Conservation (phyloP, 2,329 filamentous ascomycete genomes). For the Cercospora sp. region DNA sequence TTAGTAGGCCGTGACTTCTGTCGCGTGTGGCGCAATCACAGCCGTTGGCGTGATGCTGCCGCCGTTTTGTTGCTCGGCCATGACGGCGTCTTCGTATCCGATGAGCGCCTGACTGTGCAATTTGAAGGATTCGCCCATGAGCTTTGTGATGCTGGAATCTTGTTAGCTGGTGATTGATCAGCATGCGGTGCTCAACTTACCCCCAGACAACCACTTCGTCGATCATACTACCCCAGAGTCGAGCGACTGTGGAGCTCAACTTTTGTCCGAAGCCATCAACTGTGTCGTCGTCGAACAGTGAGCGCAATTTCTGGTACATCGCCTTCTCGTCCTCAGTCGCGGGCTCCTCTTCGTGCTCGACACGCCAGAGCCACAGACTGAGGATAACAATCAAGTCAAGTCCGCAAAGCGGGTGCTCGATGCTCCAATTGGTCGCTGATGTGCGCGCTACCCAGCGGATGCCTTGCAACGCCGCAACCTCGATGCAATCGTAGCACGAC, state of each 20-base stretch:
- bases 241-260: slow-evolving; percentile 90
- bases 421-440: slow-evolving; percentile 97
- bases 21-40: slow-evolving; percentile 32
- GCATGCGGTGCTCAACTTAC: slow-evolving; percentile 61
- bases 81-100: slow-evolving; percentile 83
- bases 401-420: slow-evolving; percentile 94
- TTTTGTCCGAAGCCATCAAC: slow-evolving; percentile 79
- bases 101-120: slow-evolving; percentile 92
- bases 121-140: slow-evolving; percentile 98
- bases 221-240: slow-evolving; percentile 96
- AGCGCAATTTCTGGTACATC: slow-evolving; percentile 92
- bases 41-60: slow-evolving; percentile 26
- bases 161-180: slow-evolving; percentile 39
- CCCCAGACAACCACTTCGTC: slow-evolving; percentile 99
- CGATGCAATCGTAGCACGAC: slow-evolving; percentile 96
- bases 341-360: slow-evolving; percentile 97
- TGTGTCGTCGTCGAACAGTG: slow-evolving; percentile 86
- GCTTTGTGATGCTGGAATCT: slow-evolving; percentile 72
- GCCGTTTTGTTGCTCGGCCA: slow-evolving; percentile 42
- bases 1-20: slow-evolving; percentile 39
- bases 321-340: slow-evolving; percentile 78
- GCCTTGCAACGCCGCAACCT: slow-evolving; percentile 89
- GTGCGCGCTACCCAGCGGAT: slow-evolving; percentile 98
- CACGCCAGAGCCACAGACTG: slow-evolving; percentile 95
- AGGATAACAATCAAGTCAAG: slow-evolving; percentile 98